Evolutionary conservation across 2,329 filamentous ascomycete genomes (phyloP).

Genomic region (Rasamsonia emersonii): DNA sequence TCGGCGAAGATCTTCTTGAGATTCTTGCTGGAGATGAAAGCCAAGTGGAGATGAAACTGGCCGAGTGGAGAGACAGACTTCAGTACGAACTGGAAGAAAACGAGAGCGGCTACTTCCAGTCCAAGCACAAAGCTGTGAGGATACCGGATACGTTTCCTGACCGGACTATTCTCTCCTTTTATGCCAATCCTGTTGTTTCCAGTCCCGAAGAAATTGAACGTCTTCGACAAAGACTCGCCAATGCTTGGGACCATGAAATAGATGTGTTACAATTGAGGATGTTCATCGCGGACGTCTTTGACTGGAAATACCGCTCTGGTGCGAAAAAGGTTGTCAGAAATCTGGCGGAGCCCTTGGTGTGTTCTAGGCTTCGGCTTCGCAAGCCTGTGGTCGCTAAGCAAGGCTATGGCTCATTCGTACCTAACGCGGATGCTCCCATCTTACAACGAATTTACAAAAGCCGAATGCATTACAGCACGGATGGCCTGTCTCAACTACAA

Average conservation of each 20-base stretch:
- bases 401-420: conserved; percentile 21
- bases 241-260: conserved; percentile 52
- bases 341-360: conserved; percentile 67
- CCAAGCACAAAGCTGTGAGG: conserved; percentile 61
- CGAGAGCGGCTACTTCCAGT: conserved; percentile 69
- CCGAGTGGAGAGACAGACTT: conserved; percentile 63
- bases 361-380: conserved; percentile 44
- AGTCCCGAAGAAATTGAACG: conserved; percentile 46
- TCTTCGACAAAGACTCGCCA: conserved; percentile 43
- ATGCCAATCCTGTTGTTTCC: conserved; percentile 80
- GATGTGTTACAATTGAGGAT: conserved; percentile 60
- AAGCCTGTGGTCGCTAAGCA: conserved; percentile 27
- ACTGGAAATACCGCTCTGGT: conserved; percentile 71
- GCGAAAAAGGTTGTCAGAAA: conserved; percentile 78
- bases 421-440: conserved; percentile 43
- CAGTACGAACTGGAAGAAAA: conserved; percentile 74
- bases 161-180: conserved; percentile 69
- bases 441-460: conserved; percentile 60
- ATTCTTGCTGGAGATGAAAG: conserved; percentile 46
- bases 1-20: conserved; percentile 61
- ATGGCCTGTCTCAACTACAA: conserved; percentile 67
- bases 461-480: conserved; percentile 64
- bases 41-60: conserved; percentile 34
- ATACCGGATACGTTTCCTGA: conserved; percentile 80
- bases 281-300: conserved; percentile 72